phyloP scores from a whole-genome alignment of 306 rosid genomes.

The Clitoria ternatea region DNA sequence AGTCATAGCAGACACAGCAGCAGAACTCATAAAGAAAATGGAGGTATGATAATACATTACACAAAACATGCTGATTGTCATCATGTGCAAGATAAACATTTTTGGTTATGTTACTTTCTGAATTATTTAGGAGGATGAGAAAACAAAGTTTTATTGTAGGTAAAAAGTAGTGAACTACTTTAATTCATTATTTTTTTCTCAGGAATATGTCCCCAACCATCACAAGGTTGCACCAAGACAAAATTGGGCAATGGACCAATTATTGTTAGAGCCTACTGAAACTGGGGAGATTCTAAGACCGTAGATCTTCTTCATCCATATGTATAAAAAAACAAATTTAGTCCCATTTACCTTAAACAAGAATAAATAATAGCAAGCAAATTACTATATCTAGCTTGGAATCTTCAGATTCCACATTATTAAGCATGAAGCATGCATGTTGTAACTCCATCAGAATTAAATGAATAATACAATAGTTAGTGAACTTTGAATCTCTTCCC shows the following conservation, averaged over 20 bases:
- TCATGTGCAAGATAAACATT: neutral
- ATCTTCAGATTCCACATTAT: slow-evolving; percentile 20
- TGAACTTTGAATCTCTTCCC: neutral
- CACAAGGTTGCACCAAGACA: slow-evolving; percentile 53
- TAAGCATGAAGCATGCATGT: slow-evolving; percentile 26
- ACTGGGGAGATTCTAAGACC: slow-evolving; percentile 36
- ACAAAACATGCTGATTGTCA: slow-evolving; percentile 17
- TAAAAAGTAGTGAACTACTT: slow-evolving; percentile 3
- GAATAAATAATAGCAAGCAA: neutral
- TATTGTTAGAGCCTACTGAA: slow-evolving; percentile 32
- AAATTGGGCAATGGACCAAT: slow-evolving; percentile 53
- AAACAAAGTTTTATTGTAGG: slow-evolving; percentile 4
- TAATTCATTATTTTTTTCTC: slow-evolving; percentile 14
- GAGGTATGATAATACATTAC: slow-evolving; percentile 38
- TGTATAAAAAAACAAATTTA: neutral
- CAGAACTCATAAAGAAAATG: slow-evolving; percentile 52
- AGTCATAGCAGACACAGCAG: slow-evolving; percentile 51
- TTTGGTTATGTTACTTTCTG: neutral
- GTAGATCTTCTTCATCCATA: slow-evolving; percentile 36
- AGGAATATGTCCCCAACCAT: slow-evolving; percentile 57
- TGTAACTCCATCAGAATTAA: slow-evolving; percentile 10
- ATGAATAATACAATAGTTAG: neutral
- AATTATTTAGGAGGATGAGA: slow-evolving; percentile 27
- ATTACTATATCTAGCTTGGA: slow-evolving; percentile 4
- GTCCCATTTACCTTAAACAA: neutral